Evolutionary conservation across 1,139 yeast genomes (phyloP).

Genomic region (Suhomyces bribrorum): DNA sequence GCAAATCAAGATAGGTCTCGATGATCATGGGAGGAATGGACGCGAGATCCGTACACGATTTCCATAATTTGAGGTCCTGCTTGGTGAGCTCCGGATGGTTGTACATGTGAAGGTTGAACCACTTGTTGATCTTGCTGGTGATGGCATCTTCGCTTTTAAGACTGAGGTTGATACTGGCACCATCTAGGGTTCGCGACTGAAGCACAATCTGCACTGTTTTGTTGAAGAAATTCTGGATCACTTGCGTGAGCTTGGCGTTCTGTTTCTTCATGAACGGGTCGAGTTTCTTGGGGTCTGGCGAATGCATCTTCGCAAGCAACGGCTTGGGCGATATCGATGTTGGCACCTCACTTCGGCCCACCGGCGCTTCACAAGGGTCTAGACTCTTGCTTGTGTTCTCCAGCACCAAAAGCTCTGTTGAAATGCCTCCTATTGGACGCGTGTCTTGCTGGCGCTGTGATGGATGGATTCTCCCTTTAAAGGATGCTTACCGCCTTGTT

Average conservation of each 20-base stretch:
- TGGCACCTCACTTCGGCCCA: too few relatives aligned
- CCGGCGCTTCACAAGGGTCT: too few relatives aligned
- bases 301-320: too few relatives aligned
- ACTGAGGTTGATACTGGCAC: slow-evolving; percentile 3
- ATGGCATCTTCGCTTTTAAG: slow-evolving; percentile 9
- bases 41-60: slow-evolving; percentile 38
- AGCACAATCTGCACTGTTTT: slow-evolving; percentile 66
- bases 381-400: too few relatives aligned
- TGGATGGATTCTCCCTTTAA: too few relatives aligned
- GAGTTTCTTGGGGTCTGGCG: slow-evolving; percentile 10
- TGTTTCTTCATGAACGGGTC: slow-evolving; percentile 19
- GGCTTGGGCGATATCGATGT: too few relatives aligned
- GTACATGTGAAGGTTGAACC: slow-evolving; percentile 68
- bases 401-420: too few relatives aligned
- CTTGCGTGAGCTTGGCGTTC: slow-evolving; percentile 41
- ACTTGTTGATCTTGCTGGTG: slow-evolving; percentile 42
- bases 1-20: slow-evolving; percentile 78
- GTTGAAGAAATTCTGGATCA: slow-evolving; percentile 66
- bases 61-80: slow-evolving; percentile 68
- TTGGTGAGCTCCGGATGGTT: slow-evolving; percentile 46
- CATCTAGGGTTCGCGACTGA: slow-evolving; percentile 18
- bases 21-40: slow-evolving; percentile 75
- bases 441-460: too few relatives aligned
- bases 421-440: too few relatives aligned
- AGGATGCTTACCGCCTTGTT: too few relatives aligned